Evolutionary conservation across 2,329 filamentous ascomycete species (phyloP).

Genomic region (Cercospora citrullina): DNA sequence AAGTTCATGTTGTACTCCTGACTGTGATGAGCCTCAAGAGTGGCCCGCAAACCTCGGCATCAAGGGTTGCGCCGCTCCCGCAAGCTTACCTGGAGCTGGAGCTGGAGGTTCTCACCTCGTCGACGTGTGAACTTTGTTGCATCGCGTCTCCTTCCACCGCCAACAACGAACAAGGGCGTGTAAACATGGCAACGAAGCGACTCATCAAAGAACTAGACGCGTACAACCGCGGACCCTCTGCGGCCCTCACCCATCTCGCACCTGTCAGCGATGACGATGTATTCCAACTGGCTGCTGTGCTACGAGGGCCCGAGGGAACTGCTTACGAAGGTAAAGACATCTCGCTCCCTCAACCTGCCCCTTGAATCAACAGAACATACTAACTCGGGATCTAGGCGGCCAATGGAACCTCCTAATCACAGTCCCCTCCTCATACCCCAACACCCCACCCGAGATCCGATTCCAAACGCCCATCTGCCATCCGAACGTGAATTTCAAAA

Average conservation of each 20-base stretch:
- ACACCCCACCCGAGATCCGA: constrained; percentile 70
- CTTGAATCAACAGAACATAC: background rate
- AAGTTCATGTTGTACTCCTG: background rate
- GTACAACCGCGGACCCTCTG: constrained; percentile 57
- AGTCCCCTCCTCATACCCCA: constrained; percentile 77
- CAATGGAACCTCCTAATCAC: constrained; percentile 79
- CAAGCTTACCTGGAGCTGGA: background rate
- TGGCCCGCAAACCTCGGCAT: background rate
- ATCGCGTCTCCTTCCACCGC: background rate
- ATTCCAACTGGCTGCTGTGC: constrained; percentile 60
- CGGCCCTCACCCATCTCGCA: constrained; percentile 57
- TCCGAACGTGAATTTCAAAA: constrained; percentile 72
- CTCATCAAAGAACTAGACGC: constrained; percentile 62
- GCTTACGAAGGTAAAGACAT: constrained; percentile 58
- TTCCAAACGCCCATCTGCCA: constrained; percentile 87
- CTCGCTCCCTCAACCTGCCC: background rate
- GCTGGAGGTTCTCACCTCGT: background rate
- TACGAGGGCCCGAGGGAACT: constrained; percentile 59
- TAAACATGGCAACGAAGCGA: constrained; percentile 52
- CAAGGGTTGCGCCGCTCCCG: background rate
- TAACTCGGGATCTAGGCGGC: constrained; percentile 52
- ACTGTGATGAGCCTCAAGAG: too few relatives aligned
- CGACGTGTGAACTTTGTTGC: constrained; percentile 7
- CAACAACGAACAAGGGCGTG: background rate
- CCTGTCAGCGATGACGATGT: constrained; percentile 59